A percentile compares a stretch with the other conserved stretches of the same genome.
phyloP scores from a whole-genome alignment of 139 green algal genomes.

The Micractinium sp. region DNA sequence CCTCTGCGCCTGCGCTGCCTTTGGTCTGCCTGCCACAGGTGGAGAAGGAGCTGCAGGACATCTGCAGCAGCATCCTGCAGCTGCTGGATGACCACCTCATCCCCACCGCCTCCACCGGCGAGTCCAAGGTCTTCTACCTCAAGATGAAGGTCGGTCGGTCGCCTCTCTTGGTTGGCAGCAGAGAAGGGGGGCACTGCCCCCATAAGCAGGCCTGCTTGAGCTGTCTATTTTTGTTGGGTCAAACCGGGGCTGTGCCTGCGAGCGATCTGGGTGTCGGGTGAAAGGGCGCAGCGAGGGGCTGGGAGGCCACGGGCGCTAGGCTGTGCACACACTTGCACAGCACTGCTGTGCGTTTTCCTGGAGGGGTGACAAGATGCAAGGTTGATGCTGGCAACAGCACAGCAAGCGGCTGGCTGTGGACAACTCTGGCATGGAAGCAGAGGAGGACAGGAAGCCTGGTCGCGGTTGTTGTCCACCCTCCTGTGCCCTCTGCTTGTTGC shows the following conservation, averaged over 20 bases:
- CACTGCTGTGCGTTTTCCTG: too few species aligned
- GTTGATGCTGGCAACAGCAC: too few species aligned
- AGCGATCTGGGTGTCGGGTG: not conserved
- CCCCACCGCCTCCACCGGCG: constrained; percentile 87
- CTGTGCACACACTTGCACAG: too few species aligned
- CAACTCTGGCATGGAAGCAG: too few species aligned
- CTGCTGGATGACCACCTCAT: constrained; percentile 98
- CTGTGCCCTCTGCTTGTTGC: too few species aligned
- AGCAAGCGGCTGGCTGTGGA: too few species aligned
- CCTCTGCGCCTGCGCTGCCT: not conserved
- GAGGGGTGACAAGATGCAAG: too few species aligned
- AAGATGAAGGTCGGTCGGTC: constrained; percentile 71
- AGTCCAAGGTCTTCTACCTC: constrained; percentile 99
- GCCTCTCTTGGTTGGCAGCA: not conserved
- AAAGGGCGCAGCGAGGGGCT: too few species aligned
- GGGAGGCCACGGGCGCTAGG: too few species aligned
- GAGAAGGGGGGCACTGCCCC: too few species aligned
- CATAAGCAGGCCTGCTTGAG: not conserved
- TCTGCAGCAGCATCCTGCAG: constrained; percentile 87
- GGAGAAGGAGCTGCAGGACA: constrained; percentile 90
- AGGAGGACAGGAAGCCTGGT: too few species aligned
- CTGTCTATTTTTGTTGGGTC: not conserved
- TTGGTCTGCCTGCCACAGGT: constrained; percentile 51
- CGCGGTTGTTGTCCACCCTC: too few species aligned
- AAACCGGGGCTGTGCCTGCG: not conserved